These are phyloP conservation scores for Omphalotus olearius DNA, from an alignment of 1,284 basidiomycete genomes.

Conservation along the genomic window DNA sequence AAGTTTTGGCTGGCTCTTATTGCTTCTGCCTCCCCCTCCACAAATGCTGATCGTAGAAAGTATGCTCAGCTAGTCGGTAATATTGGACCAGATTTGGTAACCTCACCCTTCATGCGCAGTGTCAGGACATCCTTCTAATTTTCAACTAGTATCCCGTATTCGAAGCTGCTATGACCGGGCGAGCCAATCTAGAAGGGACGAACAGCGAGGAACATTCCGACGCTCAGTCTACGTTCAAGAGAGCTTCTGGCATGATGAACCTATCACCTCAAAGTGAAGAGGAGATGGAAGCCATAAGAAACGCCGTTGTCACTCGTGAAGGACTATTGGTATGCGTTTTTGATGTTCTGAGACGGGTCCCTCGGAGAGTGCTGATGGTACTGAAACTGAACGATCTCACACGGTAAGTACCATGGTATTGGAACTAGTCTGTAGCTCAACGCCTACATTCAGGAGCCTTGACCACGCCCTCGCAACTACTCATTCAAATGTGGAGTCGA, in stretches of 20 bases:
- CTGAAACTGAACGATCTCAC: conserved; percentile 68
- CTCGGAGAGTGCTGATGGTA: conserved; percentile 84
- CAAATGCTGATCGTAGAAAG: conserved; percentile 66
- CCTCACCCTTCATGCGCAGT: conserved; percentile 20
- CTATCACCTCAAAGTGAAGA: conserved; percentile 61
- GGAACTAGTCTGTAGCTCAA: not conserved
- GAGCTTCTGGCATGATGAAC: conserved; percentile 75
- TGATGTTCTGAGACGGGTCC: conserved; percentile 79
- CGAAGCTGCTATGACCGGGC: conserved; percentile 81
- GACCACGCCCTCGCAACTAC: conserved; percentile 72
- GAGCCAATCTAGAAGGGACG: conserved; percentile 58
- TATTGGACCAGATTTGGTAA: conserved; percentile 79
- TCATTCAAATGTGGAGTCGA: conserved; percentile 54
- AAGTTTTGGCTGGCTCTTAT: conserved; percentile 88
- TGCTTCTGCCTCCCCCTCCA: conserved; percentile 60
- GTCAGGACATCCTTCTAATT: not conserved
- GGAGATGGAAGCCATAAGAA: conserved; percentile 76
- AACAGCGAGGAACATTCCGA: conserved; percentile 35
- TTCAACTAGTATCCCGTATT: conserved; percentile 70
- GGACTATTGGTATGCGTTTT: conserved; percentile 83
- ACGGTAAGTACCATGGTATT: conserved; percentile 37
- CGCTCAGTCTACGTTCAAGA: conserved; percentile 33
- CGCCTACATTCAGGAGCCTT: conserved; percentile 45
- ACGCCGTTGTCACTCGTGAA: conserved; percentile 76
- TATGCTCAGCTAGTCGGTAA: conserved; percentile 90